Conservation (phyloP, 2,329 filamentous ascomycete genomes). For the Ceratocystis destructans region DNA sequence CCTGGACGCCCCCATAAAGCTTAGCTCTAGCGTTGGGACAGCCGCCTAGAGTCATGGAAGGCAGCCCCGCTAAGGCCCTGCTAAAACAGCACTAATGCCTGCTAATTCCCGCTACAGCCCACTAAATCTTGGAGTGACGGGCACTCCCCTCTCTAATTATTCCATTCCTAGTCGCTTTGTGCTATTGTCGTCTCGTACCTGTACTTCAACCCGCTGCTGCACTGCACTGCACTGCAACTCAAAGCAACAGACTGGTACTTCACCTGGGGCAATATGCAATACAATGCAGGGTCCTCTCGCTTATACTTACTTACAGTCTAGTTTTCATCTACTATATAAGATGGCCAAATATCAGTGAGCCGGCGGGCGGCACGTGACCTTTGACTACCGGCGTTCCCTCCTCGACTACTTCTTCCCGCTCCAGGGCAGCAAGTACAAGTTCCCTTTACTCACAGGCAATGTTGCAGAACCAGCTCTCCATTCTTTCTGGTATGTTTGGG, state of each 20-base stretch:
- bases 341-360: too few species aligned
- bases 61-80: not conserved
- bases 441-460: too few species aligned
- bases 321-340: too few species aligned
- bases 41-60: not conserved
- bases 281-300: not conserved
- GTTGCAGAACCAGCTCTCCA: too few species aligned
- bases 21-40: not conserved
- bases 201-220: not conserved
- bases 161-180: too few species aligned
- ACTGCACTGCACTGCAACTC: not conserved
- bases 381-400: too few species aligned
- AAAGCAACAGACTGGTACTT: not conserved
- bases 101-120: not conserved
- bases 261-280: not conserved
- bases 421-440: too few species aligned
- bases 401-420: too few species aligned
- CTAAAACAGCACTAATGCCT: too few species aligned
- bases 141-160: not conserved
- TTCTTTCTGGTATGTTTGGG: too few species aligned
- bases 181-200: too few species aligned
- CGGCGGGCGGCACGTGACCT: too few species aligned
- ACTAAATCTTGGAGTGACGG: not conserved
- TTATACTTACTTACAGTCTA: not conserved
- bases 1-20: not conserved